Percentiles rank a stretch among this genome's conserved stretches.
Conservation (phyloP, 2,329 filamentous ascomycete genomes). For the Nemania bipapillata region DNA sequence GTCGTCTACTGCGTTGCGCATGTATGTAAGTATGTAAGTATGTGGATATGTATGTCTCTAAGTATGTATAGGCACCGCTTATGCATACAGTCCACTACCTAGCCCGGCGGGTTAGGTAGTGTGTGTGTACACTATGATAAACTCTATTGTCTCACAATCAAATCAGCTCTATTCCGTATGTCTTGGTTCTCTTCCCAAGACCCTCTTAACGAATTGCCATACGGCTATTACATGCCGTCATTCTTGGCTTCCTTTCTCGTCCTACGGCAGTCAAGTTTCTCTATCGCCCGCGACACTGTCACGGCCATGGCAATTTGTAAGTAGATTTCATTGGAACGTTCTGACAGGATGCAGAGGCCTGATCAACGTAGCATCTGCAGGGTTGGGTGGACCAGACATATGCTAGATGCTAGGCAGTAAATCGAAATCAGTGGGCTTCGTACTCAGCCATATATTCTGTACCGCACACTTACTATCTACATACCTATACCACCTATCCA, state of each 20-base stretch:
- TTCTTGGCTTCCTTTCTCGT: constrained; percentile 23
- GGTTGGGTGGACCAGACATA: neutral
- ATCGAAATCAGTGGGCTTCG: neutral
- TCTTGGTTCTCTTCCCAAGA: constrained; percentile 11
- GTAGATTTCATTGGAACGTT: neutral
- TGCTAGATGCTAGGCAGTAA: too few relatives aligned
- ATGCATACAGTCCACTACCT: too few relatives aligned
- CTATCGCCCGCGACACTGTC: neutral
- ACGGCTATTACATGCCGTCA: constrained; percentile 20
- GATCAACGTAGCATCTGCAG: neutral
- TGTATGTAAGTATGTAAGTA: too few relatives aligned
- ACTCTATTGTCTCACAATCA: constrained; percentile 4
- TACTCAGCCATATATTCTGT: neutral
- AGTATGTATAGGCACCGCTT: too few relatives aligned
- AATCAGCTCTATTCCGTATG: constrained; percentile 17
- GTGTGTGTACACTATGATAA: neutral
- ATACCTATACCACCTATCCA: neutral
- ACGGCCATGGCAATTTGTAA: neutral
- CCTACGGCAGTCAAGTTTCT: constrained; percentile 9
- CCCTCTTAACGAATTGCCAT: constrained; percentile 13
- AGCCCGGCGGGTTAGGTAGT: too few relatives aligned
- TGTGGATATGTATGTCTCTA: neutral
- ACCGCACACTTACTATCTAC: neutral
- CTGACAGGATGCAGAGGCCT: neutral
- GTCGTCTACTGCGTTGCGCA: neutral